These are phyloP conservation scores for Geotrichum reessii DNA, from an alignment of 1,139 yeast species.

Conservation along the genomic window DNA sequence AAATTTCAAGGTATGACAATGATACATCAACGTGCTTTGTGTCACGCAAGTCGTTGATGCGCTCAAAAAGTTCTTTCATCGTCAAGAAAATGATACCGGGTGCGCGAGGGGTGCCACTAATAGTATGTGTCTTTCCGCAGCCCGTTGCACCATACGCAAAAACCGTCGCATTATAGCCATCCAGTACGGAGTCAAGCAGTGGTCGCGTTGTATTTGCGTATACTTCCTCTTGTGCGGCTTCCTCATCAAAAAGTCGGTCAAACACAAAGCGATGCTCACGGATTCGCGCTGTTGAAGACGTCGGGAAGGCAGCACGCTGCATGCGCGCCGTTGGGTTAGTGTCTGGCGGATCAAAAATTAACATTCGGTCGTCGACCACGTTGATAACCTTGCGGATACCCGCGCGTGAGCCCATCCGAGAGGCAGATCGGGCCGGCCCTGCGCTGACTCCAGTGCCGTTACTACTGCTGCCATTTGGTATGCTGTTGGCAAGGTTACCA, in stretches of 20 bases:
- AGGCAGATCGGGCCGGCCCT: conserved; percentile 5
- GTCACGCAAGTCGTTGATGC: conserved; percentile 52
- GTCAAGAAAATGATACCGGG: conserved; percentile 82
- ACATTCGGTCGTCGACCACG: conserved; percentile 82
- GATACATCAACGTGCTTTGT: conserved; percentile 55
- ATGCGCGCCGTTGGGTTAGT: conserved; percentile 37
- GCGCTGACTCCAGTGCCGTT: not conserved
- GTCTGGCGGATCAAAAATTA: conserved; percentile 76
- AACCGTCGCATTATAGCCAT: conserved; percentile 84
- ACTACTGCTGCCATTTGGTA: not conserved
- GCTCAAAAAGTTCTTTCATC: conserved; percentile 64
- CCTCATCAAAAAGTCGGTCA: conserved; percentile 68
- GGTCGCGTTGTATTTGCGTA: conserved; percentile 64
- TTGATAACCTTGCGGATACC: conserved; percentile 60
- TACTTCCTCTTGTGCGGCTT: conserved; percentile 59
- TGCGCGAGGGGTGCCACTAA: conserved; percentile 62
- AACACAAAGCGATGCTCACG: conserved; percentile 78
- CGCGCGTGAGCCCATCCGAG: conserved; percentile 38
- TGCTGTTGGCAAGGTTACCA: conserved; percentile 40
- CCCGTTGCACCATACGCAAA: conserved; percentile 98
- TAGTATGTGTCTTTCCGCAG: conserved; percentile 94
- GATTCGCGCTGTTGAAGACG: conserved; percentile 41
- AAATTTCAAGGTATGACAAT: conserved; percentile 76
- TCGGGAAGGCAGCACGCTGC: conserved; percentile 55
- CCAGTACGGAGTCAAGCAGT: conserved; percentile 64